Base-by-base conservation (phyloP, 1,284 basidiomycete genomes). In the Bondarzewia mesenterica region DNA sequence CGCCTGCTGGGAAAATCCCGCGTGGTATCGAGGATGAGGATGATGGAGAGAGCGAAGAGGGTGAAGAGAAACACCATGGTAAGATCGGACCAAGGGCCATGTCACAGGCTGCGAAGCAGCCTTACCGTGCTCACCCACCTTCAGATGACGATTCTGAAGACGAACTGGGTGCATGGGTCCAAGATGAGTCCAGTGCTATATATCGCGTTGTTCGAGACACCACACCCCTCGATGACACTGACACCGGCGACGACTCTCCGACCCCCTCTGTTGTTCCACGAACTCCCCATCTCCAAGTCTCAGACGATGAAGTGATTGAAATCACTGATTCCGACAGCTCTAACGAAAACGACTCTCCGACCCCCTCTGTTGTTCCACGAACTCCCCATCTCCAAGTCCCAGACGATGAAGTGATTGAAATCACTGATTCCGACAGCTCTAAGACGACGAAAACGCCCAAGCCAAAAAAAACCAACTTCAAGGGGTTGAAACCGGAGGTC, bases 141-240 rank as follows among this genome's bases (percentile, higher is more conserved):
- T 32, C 43, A 2, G 58, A 53, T 4, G 58, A 64, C 32, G 64
- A 41, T 22, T 25, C 64, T 25, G 74, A 75, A 25, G 74, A 75
- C 47, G 73, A 77, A 50, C 57, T 75, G 18, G 72, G 64, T 4
- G 51, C 55, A 22, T 74, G 70, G 69, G 62, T 63, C 10, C 57
- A 60, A 25, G 71, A 72, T 54, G 67, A 74, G 47, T 61, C 67
- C 7, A 64, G 62, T 25, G 58, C 60, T 26, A 46, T 66, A 15
- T 59, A 62, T 48, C 45, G 46, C 45, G 46, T 52, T 15, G 20
- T 46, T 22, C 21, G 23, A 12, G 38, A 47, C 20, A 46, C 58
- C 21, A 53, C 61, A 37, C 47, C 49, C 20, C 52, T 52, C 27
- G 60, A 61, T 16, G 50, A 22, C 8, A 63, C 65, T 15, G 56